Evolutionary conservation across 345 rosid species (phyloP).

Genomic region (Brassica cretica): DNA sequence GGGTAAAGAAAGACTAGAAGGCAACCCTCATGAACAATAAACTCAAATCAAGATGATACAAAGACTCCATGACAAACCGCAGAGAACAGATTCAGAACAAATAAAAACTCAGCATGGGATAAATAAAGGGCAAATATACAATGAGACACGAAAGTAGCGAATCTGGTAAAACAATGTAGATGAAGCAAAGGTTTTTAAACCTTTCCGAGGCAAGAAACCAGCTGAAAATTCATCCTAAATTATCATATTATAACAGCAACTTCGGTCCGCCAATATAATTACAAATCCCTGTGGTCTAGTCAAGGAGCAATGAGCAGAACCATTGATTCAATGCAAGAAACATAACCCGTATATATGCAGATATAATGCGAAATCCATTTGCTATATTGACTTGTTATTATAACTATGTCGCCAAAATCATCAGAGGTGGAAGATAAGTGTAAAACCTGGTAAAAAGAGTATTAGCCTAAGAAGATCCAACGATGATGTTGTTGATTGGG

Average conservation of each 20-base stretch:
- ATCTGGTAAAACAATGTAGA: not conserved
- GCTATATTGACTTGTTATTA: not conserved
- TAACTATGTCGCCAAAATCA: not conserved
- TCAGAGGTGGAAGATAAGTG: not conserved
- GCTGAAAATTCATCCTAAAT: not conserved
- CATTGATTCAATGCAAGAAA: not conserved
- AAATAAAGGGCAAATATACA: slow-evolving; percentile 1
- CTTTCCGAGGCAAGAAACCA: not conserved
- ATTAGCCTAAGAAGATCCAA: slow-evolving; percentile 59
- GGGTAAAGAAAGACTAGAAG: not conserved
- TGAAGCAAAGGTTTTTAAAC: not conserved
- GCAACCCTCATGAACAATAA: not conserved
- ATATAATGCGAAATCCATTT: not conserved
- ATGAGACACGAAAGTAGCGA: not conserved
- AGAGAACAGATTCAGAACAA: slow-evolving; percentile 7
- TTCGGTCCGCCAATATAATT: not conserved
- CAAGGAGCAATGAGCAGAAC: not conserved
- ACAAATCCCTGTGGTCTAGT: not conserved
- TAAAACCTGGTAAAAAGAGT: slow-evolving; percentile 2
- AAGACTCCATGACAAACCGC: not conserved
- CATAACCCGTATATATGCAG: not conserved
- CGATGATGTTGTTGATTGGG: slow-evolving; percentile 88
- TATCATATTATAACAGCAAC: not conserved
- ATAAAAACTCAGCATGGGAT: not conserved
- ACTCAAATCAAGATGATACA: not conserved